These are phyloP conservation scores for Protea cynaroides DNA, from an alignment of 164 flowering plant species.

Conservation along the genomic window DNA sequence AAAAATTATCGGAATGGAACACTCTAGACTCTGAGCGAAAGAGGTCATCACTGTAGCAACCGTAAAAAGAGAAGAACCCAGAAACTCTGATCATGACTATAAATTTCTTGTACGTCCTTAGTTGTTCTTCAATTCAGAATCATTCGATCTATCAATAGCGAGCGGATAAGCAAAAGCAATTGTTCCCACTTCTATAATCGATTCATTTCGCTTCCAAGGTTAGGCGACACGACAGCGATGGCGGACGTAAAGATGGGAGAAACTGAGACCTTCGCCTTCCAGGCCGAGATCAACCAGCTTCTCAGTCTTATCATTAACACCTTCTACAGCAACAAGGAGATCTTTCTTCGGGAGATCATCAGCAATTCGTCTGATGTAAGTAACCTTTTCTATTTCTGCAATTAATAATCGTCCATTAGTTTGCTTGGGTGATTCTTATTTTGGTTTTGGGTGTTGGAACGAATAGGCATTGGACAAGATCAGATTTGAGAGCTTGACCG, in stretches of 20 bases:
- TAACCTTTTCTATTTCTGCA: neutral
- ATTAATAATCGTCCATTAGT: neutral
- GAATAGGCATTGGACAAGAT: conserved; percentile 37
- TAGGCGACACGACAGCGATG: conserved; percentile 2
- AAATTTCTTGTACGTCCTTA: neutral
- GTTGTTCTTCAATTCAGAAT: neutral
- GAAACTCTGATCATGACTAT: neutral
- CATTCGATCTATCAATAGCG: no score
- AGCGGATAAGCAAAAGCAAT: no score
- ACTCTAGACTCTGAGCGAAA: neutral
- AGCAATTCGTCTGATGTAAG: conserved; percentile 52
- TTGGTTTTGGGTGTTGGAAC: neutral
- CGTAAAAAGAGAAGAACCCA: neutral
- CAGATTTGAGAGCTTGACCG: conserved; percentile 39
- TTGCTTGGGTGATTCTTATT: no score
- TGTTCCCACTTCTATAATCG: neutral
- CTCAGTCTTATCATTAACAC: conserved; percentile 49
- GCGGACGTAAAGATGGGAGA: conserved; percentile 24
- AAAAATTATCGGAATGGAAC: neutral
- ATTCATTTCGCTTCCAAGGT: no score
- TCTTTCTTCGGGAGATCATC: conserved; percentile 49
- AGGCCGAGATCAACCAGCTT: conserved; percentile 58
- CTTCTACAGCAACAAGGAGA: conserved; percentile 57
- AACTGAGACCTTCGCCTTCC: conserved; percentile 47
- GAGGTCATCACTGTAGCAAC: no score